Evolutionary conservation across 208 protist species (phyloP), one percentile per base, ranked within the genome.

Genomic region (Acanthamoeba sp.): DNA sequence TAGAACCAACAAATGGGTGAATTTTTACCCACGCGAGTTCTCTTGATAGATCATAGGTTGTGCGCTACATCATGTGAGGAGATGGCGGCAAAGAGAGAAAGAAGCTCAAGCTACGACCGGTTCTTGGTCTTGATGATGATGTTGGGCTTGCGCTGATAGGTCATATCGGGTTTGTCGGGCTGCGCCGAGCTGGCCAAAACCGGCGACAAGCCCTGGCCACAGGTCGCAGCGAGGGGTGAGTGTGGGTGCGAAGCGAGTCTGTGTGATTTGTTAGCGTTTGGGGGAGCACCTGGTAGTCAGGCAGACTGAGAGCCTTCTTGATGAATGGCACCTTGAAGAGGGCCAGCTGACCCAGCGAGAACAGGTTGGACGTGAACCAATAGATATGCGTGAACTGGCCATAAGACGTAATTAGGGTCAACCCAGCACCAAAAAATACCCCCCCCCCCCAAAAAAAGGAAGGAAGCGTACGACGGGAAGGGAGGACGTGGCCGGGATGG

Each of bases 351-450:
- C 32, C 27, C 34, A 78, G 69, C 69, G 69, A 78, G 32, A 78
- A 78, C 38, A 78, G n/a, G 69, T 78, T 78, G n/a, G 69, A 78
- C 69, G 69, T 29, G 32, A 78, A n/a, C 69, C 69, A 78, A 34
- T 78, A 78, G 69, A 78, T 45, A 24, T 78, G 69, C 29, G 69
- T 78, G 27, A 78, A 36, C 69, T 78, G 69, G 32, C 32, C 24
- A 24, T 34, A 66, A 62, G 55, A 32, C 59, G n/a, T 10, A 27
- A 66, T 0, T 6, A 55, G 6, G 16, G 59, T 66, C 22, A 66
- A 9, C 24, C 29, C 22, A 66, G n/a, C 27, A 66, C 45, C 3
- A 50, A 22, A 20, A 20, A 16, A 20, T 6, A 48, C 45, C 45
- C 45, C 50, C 6, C 14, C 50, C 9, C 0, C 1, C 22, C 48